Evolutionary conservation across 2,329 filamentous ascomycete species (phyloP).

Genomic region (Alternaria infectoria): DNA sequence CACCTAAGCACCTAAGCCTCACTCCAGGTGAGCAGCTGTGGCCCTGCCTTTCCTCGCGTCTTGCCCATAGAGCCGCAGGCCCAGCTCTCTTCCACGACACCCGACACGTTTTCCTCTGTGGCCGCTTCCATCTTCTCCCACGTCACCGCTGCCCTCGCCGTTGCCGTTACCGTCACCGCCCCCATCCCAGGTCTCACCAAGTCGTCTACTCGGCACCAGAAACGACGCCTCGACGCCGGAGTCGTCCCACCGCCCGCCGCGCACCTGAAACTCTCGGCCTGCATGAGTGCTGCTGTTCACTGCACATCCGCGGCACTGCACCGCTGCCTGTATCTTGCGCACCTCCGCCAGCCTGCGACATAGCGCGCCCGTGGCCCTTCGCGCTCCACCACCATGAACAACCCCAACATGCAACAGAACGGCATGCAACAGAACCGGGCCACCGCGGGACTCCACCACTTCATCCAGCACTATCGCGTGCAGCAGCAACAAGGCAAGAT

Average conservation of each 20-base stretch:
- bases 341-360: constrained; percentile 5
- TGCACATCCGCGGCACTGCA: constrained; percentile 24
- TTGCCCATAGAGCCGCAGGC: background rate
- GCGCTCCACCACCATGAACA: constrained; percentile 41
- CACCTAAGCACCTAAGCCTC: constrained; percentile 15
- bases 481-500: constrained; percentile 36
- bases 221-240: constrained; percentile 6
- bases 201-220: constrained; percentile 1
- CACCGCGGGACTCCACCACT: constrained; percentile 29
- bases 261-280: constrained; percentile 9
- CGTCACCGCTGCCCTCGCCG: background rate
- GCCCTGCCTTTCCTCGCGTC: background rate
- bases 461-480: constrained; percentile 37
- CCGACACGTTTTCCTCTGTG: background rate
- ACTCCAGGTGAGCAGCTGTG: constrained; percentile 14
- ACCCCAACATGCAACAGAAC: constrained; percentile 38
- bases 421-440: constrained; percentile 19
- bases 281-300: constrained; percentile 26
- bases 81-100: constrained; percentile 1
- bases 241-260: background rate
- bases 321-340: constrained; percentile 19
- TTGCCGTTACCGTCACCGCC: background rate
- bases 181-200: background rate
- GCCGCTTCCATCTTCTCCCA: background rate
- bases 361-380: constrained; percentile 5